These are phyloP conservation scores for Citrus trifoliata DNA, from an alignment of 345 rosid species.

Conservation along the genomic window DNA sequence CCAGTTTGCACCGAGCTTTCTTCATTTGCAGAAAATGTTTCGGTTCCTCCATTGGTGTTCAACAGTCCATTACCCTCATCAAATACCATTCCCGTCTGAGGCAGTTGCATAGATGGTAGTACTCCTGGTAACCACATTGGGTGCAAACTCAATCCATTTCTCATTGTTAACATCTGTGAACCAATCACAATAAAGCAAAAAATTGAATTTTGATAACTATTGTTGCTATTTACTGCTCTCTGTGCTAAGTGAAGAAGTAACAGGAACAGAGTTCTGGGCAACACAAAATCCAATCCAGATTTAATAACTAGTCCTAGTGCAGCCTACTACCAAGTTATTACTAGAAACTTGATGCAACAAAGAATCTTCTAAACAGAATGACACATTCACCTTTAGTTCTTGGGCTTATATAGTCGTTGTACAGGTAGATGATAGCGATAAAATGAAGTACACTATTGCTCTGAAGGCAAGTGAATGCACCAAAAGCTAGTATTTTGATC, in stretches of 20 bases:
- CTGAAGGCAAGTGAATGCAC: background rate
- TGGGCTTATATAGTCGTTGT: background rate
- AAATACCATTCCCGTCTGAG: conserved; percentile 35
- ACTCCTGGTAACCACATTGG: conserved; percentile 53
- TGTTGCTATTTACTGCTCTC: background rate
- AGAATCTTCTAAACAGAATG: background rate
- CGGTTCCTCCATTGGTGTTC: conserved; percentile 22
- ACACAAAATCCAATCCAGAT: background rate
- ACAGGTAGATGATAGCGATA: background rate
- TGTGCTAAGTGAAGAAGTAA: background rate
- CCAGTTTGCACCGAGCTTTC: conserved; percentile 26
- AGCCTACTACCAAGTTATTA: background rate
- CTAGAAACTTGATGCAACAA: background rate
- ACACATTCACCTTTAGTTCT: background rate
- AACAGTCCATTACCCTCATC: conserved; percentile 37
- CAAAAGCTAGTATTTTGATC: background rate
- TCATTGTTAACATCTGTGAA: conserved; percentile 57
- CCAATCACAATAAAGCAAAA: conserved; percentile 9
- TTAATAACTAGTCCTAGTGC: background rate
- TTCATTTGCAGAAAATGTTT: conserved; percentile 34
- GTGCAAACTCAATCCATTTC: conserved; percentile 54
- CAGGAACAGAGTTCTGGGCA: background rate
- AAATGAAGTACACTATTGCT: background rate
- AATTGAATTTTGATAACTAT: no score
- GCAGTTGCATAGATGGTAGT: conserved; percentile 38